Percentiles rank a stretch among this genome's conserved stretches.
Evolutionary conservation across 1,284 basidiomycete genomes (phyloP).

Genomic region (Ceratobasidium sp.): DNA sequence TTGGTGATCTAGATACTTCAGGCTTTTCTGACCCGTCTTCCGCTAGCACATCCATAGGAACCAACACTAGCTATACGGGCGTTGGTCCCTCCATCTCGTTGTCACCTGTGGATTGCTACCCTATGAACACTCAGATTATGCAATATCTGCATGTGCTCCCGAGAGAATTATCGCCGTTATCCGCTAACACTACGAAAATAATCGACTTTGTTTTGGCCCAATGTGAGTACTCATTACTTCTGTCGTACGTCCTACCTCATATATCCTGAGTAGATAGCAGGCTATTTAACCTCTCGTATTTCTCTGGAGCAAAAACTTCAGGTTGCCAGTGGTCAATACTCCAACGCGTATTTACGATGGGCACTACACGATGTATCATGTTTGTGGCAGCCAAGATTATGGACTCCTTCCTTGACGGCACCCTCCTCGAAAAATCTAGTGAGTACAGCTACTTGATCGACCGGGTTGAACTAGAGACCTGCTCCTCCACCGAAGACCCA

Average conservation of each 20-base stretch:
- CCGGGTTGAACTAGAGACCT: background rate
- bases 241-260: background rate
- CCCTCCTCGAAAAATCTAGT: background rate
- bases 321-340: background rate
- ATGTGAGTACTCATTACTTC: background rate
- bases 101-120: too few species aligned
- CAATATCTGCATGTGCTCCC: background rate
- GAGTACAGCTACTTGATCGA: background rate
- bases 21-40: too few species aligned
- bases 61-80: too few species aligned
- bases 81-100: too few species aligned
- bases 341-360: background rate
- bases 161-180: background rate
- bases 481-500: background rate
- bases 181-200: background rate
- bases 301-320: too few species aligned
- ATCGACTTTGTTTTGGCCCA: background rate
- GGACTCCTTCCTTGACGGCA: background rate
- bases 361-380: constrained; percentile 1
- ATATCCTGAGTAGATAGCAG: background rate
- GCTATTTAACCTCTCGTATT: constrained; percentile 5
- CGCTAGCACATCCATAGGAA: too few species aligned
- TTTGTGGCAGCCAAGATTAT: constrained; percentile 1
- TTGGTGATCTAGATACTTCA: too few species aligned
- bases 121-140: background rate